phyloP scores from a whole-genome alignment of 345 rosid species.

The Populus alba region DNA sequence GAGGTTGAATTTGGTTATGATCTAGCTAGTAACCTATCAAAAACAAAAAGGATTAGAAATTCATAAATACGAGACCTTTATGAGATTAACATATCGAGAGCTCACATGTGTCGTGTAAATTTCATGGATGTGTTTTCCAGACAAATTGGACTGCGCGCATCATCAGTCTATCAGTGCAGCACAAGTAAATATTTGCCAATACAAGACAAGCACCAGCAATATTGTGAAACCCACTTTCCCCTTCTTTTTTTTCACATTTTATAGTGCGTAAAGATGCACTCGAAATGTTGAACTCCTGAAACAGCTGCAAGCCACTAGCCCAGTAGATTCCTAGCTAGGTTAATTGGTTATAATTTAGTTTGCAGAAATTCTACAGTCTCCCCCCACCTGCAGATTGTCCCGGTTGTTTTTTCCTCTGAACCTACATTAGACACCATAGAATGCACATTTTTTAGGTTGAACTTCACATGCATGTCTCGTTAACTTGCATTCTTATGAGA shows the following conservation, averaged over 20 bases:
- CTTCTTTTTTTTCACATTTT: neutral
- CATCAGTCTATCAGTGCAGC: neutral
- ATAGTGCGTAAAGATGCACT: too few relatives aligned
- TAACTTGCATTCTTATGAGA: neutral
- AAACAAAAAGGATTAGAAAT: neutral
- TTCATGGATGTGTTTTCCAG: neutral
- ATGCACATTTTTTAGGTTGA: neutral
- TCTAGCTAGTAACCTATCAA: constrained; percentile 2
- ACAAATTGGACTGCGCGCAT: neutral
- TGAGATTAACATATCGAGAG: neutral
- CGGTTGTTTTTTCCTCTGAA: neutral
- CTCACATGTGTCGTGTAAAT: neutral
- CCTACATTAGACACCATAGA: neutral
- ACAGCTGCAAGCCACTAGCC: neutral
- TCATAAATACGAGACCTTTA: neutral
- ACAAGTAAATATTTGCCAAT: neutral
- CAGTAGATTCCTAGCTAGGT: neutral
- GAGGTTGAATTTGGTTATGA: neutral
- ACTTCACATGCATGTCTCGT: neutral
- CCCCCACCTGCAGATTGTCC: neutral
- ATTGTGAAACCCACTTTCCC: neutral
- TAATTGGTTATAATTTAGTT: neutral
- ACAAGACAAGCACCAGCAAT: neutral
- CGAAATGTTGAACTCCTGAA: neutral
- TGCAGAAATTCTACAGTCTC: neutral